Evolutionary conservation across 2,329 filamentous ascomycete species (phyloP).

Genomic region (Trichoderma hamatum): DNA sequence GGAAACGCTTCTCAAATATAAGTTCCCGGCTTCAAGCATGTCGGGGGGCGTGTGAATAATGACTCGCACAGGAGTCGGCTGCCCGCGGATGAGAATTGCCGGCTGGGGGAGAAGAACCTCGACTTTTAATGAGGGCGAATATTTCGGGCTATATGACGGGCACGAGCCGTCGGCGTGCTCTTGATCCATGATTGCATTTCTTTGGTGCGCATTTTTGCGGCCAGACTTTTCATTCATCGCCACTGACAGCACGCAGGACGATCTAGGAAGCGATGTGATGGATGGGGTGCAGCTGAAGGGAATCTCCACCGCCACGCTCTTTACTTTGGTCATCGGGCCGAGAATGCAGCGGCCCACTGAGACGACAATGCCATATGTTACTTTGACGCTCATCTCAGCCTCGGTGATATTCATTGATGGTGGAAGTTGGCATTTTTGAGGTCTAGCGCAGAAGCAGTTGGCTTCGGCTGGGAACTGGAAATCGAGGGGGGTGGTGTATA

Average conservation of each 20-base stretch:
- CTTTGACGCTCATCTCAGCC: conserved; percentile 7
- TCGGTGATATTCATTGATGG: background rate
- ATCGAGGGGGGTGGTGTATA: conserved; percentile 17
- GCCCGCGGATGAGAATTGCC: conserved; percentile 11
- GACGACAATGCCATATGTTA: background rate
- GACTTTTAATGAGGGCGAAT: background rate
- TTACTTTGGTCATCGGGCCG: conserved; percentile 12
- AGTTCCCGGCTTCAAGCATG: background rate
- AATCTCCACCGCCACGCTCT: background rate
- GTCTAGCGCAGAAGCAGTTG: background rate
- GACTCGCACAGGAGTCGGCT: conserved; percentile 6
- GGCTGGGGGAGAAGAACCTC: conserved; percentile 14
- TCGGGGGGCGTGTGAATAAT: conserved; percentile 11
- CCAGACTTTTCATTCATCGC: conserved; percentile 9
- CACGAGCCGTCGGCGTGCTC: conserved; percentile 12
- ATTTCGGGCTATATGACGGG: conserved; percentile 1
- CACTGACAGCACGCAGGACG: conserved; percentile 3
- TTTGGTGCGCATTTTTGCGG: background rate
- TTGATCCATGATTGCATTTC: background rate
- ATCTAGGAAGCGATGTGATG: background rate
- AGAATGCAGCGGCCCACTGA: conserved; percentile 13
- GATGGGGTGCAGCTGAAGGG: conserved; percentile 6
- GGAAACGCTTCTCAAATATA: conserved; percentile 6
- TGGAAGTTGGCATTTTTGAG: conserved; percentile 9
- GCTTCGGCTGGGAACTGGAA: background rate